These are phyloP conservation scores for Dioscorea alata DNA, from an alignment of 106 monocot genomes.

Conservation along the genomic window DNA sequence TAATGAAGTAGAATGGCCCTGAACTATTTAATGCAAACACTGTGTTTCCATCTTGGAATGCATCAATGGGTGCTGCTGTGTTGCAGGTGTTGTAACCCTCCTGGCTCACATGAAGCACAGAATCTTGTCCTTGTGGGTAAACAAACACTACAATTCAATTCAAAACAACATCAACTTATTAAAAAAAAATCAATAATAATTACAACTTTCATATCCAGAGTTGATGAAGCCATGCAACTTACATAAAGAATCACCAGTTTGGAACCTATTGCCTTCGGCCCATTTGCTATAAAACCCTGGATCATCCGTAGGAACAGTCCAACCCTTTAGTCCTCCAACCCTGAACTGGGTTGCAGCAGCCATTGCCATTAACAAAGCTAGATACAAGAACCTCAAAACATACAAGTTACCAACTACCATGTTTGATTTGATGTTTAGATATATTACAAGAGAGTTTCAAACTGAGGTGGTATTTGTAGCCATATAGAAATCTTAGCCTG, in stretches of 20 bases:
- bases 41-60: slow-evolving; percentile 51
- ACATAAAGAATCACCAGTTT: slow-evolving; percentile 1
- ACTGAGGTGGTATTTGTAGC: background rate
- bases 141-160: slow-evolving; percentile 37
- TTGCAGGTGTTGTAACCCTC: slow-evolving; percentile 51
- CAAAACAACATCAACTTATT: background rate
- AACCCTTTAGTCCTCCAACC: slow-evolving; percentile 5
- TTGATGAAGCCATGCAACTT: background rate
- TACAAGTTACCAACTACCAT: background rate
- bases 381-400: background rate
- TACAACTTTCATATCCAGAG: too few relatives aligned
- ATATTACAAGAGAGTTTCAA: background rate
- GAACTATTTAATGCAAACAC: slow-evolving; percentile 35
- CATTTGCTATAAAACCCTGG: background rate
- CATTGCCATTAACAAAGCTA: slow-evolving; percentile 3
- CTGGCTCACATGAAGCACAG: slow-evolving; percentile 40
- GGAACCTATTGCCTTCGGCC: background rate
- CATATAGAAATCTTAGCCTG: background rate
- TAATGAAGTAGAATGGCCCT: slow-evolving; percentile 61
- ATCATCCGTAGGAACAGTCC: slow-evolving; percentile 3
- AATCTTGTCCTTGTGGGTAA: slow-evolving; percentile 39
- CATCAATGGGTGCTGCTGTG: slow-evolving; percentile 34
- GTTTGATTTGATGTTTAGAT: background rate
- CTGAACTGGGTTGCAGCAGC: slow-evolving; percentile 13
- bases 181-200: background rate